phyloP scores from a whole-genome alignment of 2,329 filamentous ascomycete genomes.

The Aphanoascus verrucosus region DNA sequence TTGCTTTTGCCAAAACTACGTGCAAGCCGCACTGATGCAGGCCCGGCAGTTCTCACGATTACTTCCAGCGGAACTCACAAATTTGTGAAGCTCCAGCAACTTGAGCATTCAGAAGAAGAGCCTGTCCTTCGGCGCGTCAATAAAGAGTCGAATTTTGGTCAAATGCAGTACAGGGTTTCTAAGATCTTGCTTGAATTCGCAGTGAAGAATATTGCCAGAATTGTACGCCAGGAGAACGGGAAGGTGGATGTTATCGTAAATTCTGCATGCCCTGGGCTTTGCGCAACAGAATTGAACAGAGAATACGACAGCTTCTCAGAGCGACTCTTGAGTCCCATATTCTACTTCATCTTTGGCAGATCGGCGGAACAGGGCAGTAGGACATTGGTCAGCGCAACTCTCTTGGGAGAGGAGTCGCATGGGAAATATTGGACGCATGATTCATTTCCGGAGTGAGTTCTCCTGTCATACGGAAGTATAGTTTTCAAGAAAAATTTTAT shows the following conservation, averaged over 20 bases:
- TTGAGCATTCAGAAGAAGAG: constrained; percentile 17
- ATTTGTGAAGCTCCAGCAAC: constrained; percentile 23
- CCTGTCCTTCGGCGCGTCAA: constrained; percentile 29
- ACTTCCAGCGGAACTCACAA: constrained; percentile 36
- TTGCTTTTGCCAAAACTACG: constrained; percentile 42
- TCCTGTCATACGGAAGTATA: background rate
- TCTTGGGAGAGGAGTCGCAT: constrained; percentile 34
- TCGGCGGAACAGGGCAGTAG: constrained; percentile 37
- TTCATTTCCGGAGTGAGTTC: constrained; percentile 13
- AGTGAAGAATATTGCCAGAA: constrained; percentile 29
- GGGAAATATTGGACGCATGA: constrained; percentile 36
- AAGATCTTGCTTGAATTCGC: constrained; percentile 37
- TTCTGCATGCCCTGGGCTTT: constrained; percentile 37
- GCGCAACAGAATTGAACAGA: constrained; percentile 33
- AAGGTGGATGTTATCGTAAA: constrained; percentile 35
- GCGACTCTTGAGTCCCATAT: constrained; percentile 25
- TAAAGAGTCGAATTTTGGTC: constrained; percentile 22
- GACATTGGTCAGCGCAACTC: constrained; percentile 33
- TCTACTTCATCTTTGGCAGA: constrained; percentile 33
- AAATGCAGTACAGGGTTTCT: constrained; percentile 33
- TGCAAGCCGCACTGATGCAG: constrained; percentile 23
- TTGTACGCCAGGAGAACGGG: constrained; percentile 25
- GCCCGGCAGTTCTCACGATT: constrained; percentile 35
- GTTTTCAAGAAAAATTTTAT: background rate
- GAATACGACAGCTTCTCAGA: constrained; percentile 31